phyloP scores from a whole-genome alignment of 495 filamentous ascomycete species.

The Parathielavia appendiculata region DNA sequence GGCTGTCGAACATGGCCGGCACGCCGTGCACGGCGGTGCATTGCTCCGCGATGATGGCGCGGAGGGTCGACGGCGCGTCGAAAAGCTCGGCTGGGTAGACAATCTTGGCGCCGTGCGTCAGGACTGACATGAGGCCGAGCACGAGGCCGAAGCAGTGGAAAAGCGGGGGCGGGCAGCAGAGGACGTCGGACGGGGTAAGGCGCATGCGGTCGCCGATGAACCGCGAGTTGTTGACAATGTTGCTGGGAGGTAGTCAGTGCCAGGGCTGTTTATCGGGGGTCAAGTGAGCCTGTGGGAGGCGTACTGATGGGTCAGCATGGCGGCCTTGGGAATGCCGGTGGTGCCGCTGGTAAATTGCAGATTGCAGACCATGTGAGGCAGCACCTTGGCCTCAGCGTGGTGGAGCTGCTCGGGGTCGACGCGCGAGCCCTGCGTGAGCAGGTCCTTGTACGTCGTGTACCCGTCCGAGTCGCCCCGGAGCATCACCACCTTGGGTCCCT shows the following conservation, averaged over 20 bases:
- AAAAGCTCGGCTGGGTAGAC: slow-evolving; percentile 63
- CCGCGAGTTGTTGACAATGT: slow-evolving; percentile 64
- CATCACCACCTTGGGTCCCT: slow-evolving; percentile 47
- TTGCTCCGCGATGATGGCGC: slow-evolving; percentile 55
- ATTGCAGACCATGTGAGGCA: slow-evolving; percentile 60
- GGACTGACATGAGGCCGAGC: slow-evolving; percentile 59
- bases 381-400: slow-evolving; percentile 40
- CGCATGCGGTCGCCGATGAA: slow-evolving; percentile 68
- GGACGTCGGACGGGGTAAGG: slow-evolving; percentile 55
- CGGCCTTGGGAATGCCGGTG: slow-evolving; percentile 65
- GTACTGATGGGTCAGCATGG: slow-evolving; percentile 69
- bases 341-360: slow-evolving; percentile 69
- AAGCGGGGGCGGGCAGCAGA: slow-evolving; percentile 66
- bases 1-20: slow-evolving; percentile 66
- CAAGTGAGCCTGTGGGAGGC: neutral
- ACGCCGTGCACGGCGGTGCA: slow-evolving; percentile 70
- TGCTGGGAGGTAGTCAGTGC: slow-evolving; percentile 37
- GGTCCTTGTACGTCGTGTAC: slow-evolving; percentile 50
- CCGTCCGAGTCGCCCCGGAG: slow-evolving; percentile 47
- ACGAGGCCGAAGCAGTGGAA: slow-evolving; percentile 75
- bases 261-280: neutral
- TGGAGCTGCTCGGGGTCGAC: slow-evolving; percentile 31
- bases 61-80: slow-evolving; percentile 52
- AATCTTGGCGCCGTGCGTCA: slow-evolving; percentile 63
- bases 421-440: slow-evolving; percentile 45